Percentiles rank a stretch among this genome's conserved stretches.
Conservation (phyloP, 805 yeast species). For the Kregervanrija fluxuum region DNA sequence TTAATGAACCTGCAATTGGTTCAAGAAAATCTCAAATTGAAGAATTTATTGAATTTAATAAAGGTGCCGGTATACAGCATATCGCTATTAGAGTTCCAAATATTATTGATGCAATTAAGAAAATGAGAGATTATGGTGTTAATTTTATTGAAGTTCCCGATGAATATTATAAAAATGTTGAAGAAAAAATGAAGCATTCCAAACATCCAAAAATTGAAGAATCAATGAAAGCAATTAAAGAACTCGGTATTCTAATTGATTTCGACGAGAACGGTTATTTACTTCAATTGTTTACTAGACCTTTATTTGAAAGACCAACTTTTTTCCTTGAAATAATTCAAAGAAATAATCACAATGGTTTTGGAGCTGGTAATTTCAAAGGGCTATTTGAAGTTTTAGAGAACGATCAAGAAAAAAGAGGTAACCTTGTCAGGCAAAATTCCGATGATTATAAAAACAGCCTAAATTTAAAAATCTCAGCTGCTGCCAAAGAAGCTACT, state of each 20-base stretch:
- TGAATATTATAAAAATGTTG: conserved; percentile 48
- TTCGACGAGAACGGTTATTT: conserved; percentile 74
- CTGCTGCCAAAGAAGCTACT: no score
- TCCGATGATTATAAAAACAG: neutral
- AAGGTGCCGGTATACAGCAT: conserved; percentile 84
- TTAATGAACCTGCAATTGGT: conserved; percentile 78
- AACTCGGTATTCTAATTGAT: conserved; percentile 62
- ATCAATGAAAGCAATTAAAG: conserved; percentile 39
- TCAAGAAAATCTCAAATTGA: conserved; percentile 67
- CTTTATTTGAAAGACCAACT: conserved; percentile 73
- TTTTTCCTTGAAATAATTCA: conserved; percentile 77
- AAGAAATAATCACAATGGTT: conserved; percentile 72
- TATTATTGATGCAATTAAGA: conserved; percentile 48
- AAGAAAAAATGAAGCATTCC: conserved; percentile 31
- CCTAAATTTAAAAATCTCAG: no score
- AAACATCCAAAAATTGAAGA: conserved; percentile 44
- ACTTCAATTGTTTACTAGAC: conserved; percentile 73
- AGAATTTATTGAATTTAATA: conserved; percentile 67
- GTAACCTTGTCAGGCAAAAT: conserved; percentile 39
- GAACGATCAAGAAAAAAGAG: conserved; percentile 64
- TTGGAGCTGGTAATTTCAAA: conserved; percentile 85
- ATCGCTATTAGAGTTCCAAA: conserved; percentile 61
- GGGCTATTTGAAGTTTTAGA: conserved; percentile 78
- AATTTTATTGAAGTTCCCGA: conserved; percentile 59
- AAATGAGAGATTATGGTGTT: conserved; percentile 55